Percentiles rank a stretch among this genome's conserved stretches.
phyloP scores from a whole-genome alignment of 1,284 basidiomycete genomes.

The Marasmius sp. region DNA sequence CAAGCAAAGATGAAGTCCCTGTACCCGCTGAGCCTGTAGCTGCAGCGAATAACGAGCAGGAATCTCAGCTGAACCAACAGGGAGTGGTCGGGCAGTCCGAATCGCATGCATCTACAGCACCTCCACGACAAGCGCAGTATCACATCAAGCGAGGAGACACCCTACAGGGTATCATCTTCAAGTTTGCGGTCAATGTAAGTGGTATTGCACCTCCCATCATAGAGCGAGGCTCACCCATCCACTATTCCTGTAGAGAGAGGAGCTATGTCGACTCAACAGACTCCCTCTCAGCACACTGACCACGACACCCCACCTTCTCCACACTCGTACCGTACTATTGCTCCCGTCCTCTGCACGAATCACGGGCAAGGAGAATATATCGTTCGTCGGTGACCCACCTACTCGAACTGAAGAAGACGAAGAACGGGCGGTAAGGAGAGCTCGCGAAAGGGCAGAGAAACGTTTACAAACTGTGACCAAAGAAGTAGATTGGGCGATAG shows the following conservation, averaged over 20 bases:
- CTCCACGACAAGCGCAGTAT: slow-evolving; percentile 42
- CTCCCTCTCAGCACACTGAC: slow-evolving; percentile 64
- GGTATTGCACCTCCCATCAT: not conserved
- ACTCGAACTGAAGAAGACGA: slow-evolving; percentile 28
- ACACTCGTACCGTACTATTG: slow-evolving; percentile 60
- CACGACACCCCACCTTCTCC: slow-evolving; percentile 72
- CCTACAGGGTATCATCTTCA: slow-evolving; percentile 63
- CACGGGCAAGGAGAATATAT: slow-evolving; percentile 6
- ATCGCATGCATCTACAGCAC: not conserved
- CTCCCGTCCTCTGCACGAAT: slow-evolving; percentile 42
- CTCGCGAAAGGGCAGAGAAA: slow-evolving; percentile 56
- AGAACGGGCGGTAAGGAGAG: slow-evolving; percentile 40
- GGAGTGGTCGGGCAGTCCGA: too few relatives aligned
- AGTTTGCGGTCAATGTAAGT: slow-evolving; percentile 61
- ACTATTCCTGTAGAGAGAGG: slow-evolving; percentile 41
- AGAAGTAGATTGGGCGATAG: slow-evolving; percentile 65
- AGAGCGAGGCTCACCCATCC: not conserved
- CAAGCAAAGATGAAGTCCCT: not conserved
- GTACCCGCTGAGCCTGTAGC: not conserved
- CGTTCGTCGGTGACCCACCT: slow-evolving; percentile 16
- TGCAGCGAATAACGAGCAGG: not conserved
- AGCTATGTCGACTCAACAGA: slow-evolving; percentile 63
- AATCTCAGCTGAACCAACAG: too few relatives aligned
- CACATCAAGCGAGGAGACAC: slow-evolving; percentile 63
- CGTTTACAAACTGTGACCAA: slow-evolving; percentile 65